A percentile compares a stretch with the other conserved stretches of the same genome.
Conservation (phyloP, 1,284 basidiomycete species). For the Ustilago hordei region DNA sequence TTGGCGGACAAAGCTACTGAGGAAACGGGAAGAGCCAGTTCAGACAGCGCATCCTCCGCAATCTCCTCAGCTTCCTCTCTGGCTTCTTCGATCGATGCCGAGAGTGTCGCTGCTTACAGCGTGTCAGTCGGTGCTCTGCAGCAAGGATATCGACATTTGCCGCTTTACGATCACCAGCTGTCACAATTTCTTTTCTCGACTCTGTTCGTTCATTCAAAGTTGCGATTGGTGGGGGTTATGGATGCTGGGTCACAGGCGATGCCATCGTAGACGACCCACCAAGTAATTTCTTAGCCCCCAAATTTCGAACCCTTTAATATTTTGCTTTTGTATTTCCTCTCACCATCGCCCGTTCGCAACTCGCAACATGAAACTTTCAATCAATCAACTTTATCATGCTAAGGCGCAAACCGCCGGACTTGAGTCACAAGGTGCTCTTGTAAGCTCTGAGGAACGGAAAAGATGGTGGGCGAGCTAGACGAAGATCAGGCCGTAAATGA, state of each 20-base stretch:
- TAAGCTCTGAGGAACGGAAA: too few species aligned
- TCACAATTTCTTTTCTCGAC: conserved; percentile 64
- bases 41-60: conserved; percentile 21
- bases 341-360: neutral
- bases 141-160: conserved; percentile 64
- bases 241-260: conserved; percentile 13
- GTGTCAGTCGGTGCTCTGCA: conserved; percentile 50
- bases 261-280: neutral
- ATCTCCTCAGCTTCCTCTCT: conserved; percentile 23
- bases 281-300: neutral
- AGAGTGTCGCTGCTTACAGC: conserved; percentile 48
- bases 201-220: conserved; percentile 58
- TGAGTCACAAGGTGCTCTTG: too few species aligned
- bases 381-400: neutral
- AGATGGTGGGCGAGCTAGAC: too few species aligned
- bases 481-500: too few species aligned
- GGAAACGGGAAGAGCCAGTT: neutral
- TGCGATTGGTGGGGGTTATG: conserved; percentile 48
- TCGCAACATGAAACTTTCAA: neutral
- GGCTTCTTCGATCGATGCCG: conserved; percentile 40
- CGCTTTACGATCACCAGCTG: conserved; percentile 64
- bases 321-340: neutral
- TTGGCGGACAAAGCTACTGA: neutral
- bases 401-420: neutral
- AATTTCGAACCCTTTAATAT: neutral